Evolutionary conservation across 176 grass and related monocot species (phyloP), one percentile per base, ranked within the genome.

Genomic region (Poa annua): DNA sequence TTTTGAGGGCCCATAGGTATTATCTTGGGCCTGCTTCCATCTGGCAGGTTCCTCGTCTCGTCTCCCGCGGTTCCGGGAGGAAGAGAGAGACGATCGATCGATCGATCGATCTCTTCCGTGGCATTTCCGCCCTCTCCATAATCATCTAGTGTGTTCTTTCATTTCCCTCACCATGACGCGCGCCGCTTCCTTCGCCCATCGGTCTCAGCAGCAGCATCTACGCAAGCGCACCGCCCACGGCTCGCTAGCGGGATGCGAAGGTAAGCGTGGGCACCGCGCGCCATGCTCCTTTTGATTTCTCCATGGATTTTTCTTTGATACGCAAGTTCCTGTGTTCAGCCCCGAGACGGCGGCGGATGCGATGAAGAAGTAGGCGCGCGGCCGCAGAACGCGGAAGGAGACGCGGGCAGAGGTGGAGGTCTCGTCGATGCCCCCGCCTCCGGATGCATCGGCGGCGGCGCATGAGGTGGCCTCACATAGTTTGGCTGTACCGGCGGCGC

Each of bases 321-420:
- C 11, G 45, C n/a, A 47, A 64, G 63, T 45, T 8, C 44, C 6
- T 12, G 12, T 53, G 66, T 24, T 74, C 10, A 90, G 88, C 55
- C 66, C 74, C 41, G 13, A 83, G 32, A 34, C 38, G 19, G 68
- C 42, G 33, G 8, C 9, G 61, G 61, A 0, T 26, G 55, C 47
- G 86, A 64, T 34, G 26, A 64, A 64, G 61, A 55, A 54, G 65
- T 84, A 53, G 63, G 24, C 63, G 75, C 21, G 20, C 32, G 29
- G 21, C 42, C 8, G 41, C 33, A 56, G 53, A 53, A 25, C 8
- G 63, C 72, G 41, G 83, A 55, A 15, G 73, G 79, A 3, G 85
- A 84, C 20, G 87, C 53, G 45, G 75, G 75, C 76, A 75, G 78
- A 77, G 42, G 49, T 87, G 84, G 87, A 81, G 76, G 79, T 88